phyloP scores from a whole-genome alignment of 2,329 filamentous ascomycete genomes.

The Huntiella bhutanensis region DNA sequence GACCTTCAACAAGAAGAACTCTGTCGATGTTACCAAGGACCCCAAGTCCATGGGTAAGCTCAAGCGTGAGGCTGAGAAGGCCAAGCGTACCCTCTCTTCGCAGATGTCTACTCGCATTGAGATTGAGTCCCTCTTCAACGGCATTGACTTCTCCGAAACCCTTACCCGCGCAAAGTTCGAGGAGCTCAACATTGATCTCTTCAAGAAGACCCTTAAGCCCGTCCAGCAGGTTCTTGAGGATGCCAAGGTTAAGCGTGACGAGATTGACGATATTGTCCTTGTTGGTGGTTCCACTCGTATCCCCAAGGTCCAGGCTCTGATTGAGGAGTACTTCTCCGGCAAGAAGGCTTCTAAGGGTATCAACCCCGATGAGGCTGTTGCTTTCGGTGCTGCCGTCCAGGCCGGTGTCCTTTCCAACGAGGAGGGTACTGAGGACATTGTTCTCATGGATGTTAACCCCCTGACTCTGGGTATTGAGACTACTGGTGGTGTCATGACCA shows the following conservation, averaged over 20 bases:
- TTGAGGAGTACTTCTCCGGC: conserved; percentile 86
- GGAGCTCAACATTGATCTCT: conserved; percentile 95
- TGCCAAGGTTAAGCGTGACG: conserved; percentile 87
- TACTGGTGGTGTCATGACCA: conserved; percentile 93
- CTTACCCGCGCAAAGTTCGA: conserved; percentile 98
- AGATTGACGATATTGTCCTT: conserved; percentile 90
- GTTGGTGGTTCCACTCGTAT: conserved; percentile 99
- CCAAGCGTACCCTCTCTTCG: conserved; percentile 91
- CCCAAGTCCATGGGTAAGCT: conserved; percentile 97
- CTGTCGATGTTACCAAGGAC: conserved; percentile 82
- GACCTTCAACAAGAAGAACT: conserved; percentile 94
- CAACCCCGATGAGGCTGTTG: conserved; percentile 97
- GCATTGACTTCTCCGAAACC: conserved; percentile 96
- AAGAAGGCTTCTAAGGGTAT: conserved; percentile 99
- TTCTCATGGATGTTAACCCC: conserved; percentile 96
- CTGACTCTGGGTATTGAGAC: conserved; percentile 94
- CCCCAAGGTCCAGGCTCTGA: conserved; percentile 84
- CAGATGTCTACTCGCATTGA: conserved; percentile 88
- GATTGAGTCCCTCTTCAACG: conserved; percentile 92
- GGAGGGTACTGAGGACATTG: conserved; percentile 57
- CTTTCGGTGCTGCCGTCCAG: conserved; percentile 93
- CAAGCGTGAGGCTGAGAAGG: conserved; percentile 98
- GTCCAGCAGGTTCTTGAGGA: conserved; percentile 98
- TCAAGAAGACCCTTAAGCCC: conserved; percentile 98
- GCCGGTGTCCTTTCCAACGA: conserved; percentile 88